phyloP scores from a whole-genome alignment of 1,284 basidiomycete genomes.

The Ustilago nuda region DNA sequence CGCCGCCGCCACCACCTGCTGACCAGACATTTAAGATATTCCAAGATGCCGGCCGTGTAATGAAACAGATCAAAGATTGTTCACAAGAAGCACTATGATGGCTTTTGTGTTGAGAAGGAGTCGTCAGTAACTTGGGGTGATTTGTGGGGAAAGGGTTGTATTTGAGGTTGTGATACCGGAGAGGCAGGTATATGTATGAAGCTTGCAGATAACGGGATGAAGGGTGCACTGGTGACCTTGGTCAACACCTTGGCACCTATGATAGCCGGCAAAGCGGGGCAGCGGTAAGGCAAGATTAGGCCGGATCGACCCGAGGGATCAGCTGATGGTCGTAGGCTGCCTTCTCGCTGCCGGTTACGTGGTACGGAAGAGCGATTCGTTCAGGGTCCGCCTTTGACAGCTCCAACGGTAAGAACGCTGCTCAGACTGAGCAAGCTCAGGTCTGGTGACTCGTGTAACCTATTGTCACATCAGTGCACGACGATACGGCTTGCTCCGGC shows the following conservation, averaged over 20 bases:
- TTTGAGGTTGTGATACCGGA: background rate
- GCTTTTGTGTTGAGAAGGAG: background rate
- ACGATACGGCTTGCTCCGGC: conserved; percentile 1
- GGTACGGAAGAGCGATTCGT: background rate
- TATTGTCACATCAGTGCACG: no score
- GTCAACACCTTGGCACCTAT: background rate
- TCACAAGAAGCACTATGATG: background rate
- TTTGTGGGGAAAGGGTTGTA: background rate
- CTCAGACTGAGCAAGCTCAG: background rate
- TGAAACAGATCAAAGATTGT: background rate
- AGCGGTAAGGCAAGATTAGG: background rate
- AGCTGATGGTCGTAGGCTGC: background rate
- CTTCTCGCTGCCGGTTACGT: background rate
- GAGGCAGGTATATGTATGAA: background rate
- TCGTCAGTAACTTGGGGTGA: background rate
- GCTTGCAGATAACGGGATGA: background rate
- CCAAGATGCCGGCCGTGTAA: background rate
- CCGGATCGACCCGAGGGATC: conserved; percentile 9
- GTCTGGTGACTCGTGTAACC: background rate
- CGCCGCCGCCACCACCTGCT: background rate
- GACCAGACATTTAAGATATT: conserved; percentile 11
- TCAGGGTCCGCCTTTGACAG: conserved; percentile 7
- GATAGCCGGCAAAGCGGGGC: background rate
- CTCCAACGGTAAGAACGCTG: background rate
- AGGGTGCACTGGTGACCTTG: conserved; percentile 1